Base-by-base conservation (phyloP, 75 land plant genomes). In the Selaginella tamariscina region DNA sequence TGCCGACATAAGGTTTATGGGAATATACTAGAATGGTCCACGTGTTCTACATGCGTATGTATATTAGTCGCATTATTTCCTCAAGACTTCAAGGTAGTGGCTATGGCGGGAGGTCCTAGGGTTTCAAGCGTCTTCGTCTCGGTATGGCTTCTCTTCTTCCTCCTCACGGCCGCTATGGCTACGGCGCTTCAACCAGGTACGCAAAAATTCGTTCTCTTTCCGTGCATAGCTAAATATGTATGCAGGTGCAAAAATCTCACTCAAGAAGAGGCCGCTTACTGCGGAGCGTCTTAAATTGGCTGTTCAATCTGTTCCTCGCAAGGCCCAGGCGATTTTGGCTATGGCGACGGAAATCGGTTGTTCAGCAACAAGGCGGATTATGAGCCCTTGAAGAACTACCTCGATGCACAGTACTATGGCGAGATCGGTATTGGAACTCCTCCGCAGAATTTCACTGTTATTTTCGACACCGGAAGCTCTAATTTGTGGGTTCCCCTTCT, bases 401-500 rank as follows among this genome's bases (percentile, higher is more conserved):
- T 78, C 71, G 78, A 78, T 55, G 80, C 80, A 21, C 80, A 78
- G 72, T 78, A 78, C 73, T 78, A 74, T 65, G 80, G 80, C 13
- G 80, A 70, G 55, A 71, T 78, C 30, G 68, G 59, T 11, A 74
- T 78, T 44, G 80, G 80, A 9, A 75, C 77, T 15, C 80, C 80
- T 29, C 67, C 66, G 13, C 80, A 78, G 73, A 31, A 15, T 21
- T 78, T 74, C 28, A 70, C 64, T 0, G 77, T 74, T n/a, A 59
- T 78, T 18, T 78, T 78, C 57, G 77, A 78, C 23, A 78, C 80
- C 0, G 80, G 80, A 0, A 78, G 80, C 27, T n/a, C 80, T 2
- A 78, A 78, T 31, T 29, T 78, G 15, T 78, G 80, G 80, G 73
- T 78, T 18, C 80, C 80, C 74, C 80, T n/a, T 70, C 80, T 29